phyloP scores from a whole-genome alignment of 257 asterid genomes.

The Thymus mandschuricus region DNA sequence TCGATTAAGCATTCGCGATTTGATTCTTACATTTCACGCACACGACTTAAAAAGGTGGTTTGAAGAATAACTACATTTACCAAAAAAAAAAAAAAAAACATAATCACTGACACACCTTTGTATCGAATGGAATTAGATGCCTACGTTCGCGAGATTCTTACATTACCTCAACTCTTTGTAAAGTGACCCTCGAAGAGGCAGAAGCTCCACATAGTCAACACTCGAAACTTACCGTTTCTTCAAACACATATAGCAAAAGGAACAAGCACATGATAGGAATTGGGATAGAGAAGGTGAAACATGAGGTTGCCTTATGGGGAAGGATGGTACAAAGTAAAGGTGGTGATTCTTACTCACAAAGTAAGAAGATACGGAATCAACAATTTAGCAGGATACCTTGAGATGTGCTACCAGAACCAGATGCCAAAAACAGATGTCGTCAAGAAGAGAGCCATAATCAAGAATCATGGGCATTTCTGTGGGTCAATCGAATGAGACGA shows the following conservation, averaged over 20 bases:
- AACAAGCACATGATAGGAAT: neutral
- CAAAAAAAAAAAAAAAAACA: neutral
- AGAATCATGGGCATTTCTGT: neutral
- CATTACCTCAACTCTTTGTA: neutral
- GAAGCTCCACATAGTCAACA: neutral
- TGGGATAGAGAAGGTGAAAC: neutral
- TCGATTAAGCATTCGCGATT: neutral
- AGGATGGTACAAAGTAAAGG: neutral
- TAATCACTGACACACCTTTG: neutral
- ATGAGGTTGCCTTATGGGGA: neutral
- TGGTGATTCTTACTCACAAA: neutral
- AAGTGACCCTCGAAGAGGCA: neutral
- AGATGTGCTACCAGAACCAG: conserved; percentile 25
- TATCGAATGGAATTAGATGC: neutral
- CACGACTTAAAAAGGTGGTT: neutral
- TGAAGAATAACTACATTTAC: neutral
- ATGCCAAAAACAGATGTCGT: conserved; percentile 18
- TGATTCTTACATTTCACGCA: neutral
- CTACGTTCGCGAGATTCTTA: neutral
- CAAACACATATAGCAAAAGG: neutral
- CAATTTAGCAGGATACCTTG: neutral
- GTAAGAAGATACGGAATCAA: neutral
- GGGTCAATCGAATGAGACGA: neutral
- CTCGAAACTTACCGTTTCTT: neutral
- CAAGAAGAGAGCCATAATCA: neutral